Conservation (phyloP, 2,329 filamentous ascomycete genomes). For the Hymenoscyphus repandus region DNA sequence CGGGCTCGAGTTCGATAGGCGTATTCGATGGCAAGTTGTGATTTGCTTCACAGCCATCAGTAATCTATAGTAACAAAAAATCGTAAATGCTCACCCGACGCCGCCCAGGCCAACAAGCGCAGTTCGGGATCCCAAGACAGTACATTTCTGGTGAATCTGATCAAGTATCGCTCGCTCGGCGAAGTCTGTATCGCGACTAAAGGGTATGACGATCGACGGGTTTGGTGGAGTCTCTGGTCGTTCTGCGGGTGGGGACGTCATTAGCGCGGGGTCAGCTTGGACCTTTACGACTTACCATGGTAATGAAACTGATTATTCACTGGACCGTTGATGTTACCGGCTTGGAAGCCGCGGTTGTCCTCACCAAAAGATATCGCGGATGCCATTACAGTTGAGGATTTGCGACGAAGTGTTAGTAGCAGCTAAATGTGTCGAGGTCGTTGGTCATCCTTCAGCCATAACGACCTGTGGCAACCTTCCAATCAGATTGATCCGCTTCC, state of each 20-base stretch:
- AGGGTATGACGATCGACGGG: conserved; percentile 18
- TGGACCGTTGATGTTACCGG: conserved; percentile 17
- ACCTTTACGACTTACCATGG: conserved; percentile 19
- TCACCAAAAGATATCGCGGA: conserved; percentile 17
- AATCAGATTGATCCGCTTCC: conserved; percentile 12
- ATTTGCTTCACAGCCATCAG: conserved; percentile 27
- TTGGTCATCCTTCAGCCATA: conserved; percentile 12
- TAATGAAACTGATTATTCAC: conserved; percentile 19
- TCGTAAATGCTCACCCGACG: conserved; percentile 17
- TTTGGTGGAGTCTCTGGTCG: conserved; percentile 20
- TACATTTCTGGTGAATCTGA: conserved; percentile 26
- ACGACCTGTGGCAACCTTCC: conserved; percentile 9
- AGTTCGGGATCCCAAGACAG: conserved; percentile 14
- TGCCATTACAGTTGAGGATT: conserved; percentile 16
- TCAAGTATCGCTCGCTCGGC: conserved; percentile 20
- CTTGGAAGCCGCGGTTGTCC: conserved; percentile 19
- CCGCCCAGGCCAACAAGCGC: conserved; percentile 23
- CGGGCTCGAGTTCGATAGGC: conserved; percentile 27
- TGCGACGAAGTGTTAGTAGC: conserved; percentile 12
- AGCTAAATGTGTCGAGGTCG: too few species aligned
- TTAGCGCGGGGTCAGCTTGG: conserved; percentile 20
- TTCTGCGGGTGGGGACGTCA: conserved; percentile 14
- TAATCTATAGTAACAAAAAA: conserved; percentile 3
- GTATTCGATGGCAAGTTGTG: conserved; percentile 36
- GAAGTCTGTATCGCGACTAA: conserved; percentile 20